Evolutionary conservation across 768 basidiomycete species (phyloP).

Genomic region (Lactarius akahatsu): DNA sequence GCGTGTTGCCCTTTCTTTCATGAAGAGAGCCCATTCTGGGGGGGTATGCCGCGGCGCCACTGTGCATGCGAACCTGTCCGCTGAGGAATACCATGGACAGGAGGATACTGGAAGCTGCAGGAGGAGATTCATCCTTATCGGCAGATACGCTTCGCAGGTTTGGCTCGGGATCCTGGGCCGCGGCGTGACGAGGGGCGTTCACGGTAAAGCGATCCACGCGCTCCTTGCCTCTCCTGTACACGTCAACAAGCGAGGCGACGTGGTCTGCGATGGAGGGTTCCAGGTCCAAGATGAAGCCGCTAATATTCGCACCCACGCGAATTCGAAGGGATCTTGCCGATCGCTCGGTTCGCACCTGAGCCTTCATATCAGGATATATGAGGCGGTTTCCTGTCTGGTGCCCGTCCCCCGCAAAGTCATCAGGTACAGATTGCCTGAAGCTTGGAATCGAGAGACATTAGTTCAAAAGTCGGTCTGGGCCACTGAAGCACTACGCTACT

Average conservation of each 20-base stretch:
- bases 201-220: constrained; percentile 66
- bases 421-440: constrained; percentile 70
- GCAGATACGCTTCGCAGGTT: constrained; percentile 11
- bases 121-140: constrained; percentile 36
- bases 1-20: constrained; percentile 53
- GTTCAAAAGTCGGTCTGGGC: constrained; percentile 8
- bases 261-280: constrained; percentile 79
- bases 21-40: constrained; percentile 31
- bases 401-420: constrained; percentile 68
- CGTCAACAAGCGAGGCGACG: constrained; percentile 79
- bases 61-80: constrained; percentile 78
- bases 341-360: constrained; percentile 60
- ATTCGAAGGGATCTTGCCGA: constrained; percentile 51
- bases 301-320: constrained; percentile 67
- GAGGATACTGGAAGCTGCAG: constrained; percentile 60
- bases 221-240: constrained; percentile 79
- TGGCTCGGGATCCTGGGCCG: constrained; percentile 11
- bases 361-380: constrained; percentile 78
- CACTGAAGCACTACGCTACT: constrained; percentile 33
- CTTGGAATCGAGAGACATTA: constrained; percentile 39
- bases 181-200: constrained; percentile 49
- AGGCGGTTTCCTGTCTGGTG: constrained; percentile 72
- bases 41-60: constrained; percentile 42
- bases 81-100: constrained; percentile 76
- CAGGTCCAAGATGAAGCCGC: constrained; percentile 81